Conservation (phyloP, 331 rosid species). For the Acacia concinna region DNA sequence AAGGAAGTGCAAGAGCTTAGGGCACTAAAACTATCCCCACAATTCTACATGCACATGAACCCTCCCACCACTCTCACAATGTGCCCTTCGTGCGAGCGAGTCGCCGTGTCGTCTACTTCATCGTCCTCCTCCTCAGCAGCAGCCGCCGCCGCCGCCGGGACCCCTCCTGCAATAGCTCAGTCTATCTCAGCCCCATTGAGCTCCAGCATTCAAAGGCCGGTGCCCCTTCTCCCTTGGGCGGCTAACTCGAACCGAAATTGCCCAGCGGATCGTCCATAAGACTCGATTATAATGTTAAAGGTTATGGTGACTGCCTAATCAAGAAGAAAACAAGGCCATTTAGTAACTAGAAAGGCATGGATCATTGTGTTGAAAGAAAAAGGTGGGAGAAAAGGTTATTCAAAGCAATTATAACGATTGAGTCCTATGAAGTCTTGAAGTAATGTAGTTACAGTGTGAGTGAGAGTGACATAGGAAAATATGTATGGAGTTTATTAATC, state of each 20-base stretch:
- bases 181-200: constrained; percentile 24
- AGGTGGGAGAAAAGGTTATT: not conserved
- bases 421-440: not conserved
- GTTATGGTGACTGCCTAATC: not conserved
- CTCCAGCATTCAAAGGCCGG: constrained; percentile 39
- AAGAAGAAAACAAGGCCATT: constrained; percentile 3
- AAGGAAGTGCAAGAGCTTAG: constrained; percentile 91
- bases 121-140: constrained; percentile 30
- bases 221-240: constrained; percentile 67
- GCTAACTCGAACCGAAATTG: constrained; percentile 46
- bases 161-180: constrained; percentile 21
- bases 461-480: not conserved
- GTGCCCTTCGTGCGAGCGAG: constrained; percentile 90
- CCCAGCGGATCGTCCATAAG: constrained; percentile 31
- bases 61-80: constrained; percentile 96
- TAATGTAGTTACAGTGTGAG: not conserved
- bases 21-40: constrained; percentile 84
- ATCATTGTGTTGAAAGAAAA: not conserved
- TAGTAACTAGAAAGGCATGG: constrained; percentile 24
- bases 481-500: not conserved
- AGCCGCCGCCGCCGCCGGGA: not conserved
- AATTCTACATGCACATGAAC: constrained; percentile 79
- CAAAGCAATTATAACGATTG: not conserved
- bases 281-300: not conserved
- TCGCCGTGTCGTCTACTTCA: constrained; percentile 56